phyloP scores from a whole-genome alignment of 306 rosid genomes.

The Quercus rubra region DNA sequence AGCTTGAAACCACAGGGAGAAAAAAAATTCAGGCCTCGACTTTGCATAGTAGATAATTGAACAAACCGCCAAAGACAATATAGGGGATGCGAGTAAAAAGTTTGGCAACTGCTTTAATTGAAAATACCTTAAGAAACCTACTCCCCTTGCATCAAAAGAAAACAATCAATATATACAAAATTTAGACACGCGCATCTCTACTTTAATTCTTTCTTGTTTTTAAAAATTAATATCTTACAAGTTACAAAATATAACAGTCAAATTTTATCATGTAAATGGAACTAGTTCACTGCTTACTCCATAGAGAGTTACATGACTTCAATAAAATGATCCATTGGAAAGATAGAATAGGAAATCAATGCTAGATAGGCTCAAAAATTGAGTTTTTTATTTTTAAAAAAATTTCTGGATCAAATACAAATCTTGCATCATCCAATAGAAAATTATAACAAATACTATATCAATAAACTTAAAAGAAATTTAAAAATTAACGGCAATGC shows the following conservation, averaged over 20 bases:
- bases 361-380: neutral
- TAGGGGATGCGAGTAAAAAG: constrained; percentile 83
- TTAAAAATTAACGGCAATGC: neutral
- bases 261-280: neutral
- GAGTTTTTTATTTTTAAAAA: too few species aligned
- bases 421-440: neutral
- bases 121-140: constrained; percentile 83
- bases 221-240: neutral
- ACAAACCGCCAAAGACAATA: constrained; percentile 63
- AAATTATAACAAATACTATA: neutral
- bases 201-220: neutral
- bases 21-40: constrained; percentile 57
- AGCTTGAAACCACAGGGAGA: constrained; percentile 69
- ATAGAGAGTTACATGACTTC: neutral
- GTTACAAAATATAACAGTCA: neutral
- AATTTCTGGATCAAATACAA: neutral
- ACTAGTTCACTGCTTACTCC: neutral
- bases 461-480: neutral
- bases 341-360: neutral
- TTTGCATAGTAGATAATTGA: constrained; percentile 69
- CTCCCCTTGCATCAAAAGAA: constrained; percentile 66
- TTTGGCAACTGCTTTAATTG: constrained; percentile 81
- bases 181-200: neutral
- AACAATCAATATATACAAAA: constrained; percentile 22
- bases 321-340: neutral